Evolutionary conservation across 139 green algal genomes (phyloP).

Genomic region (Micractinium conductrix): DNA sequence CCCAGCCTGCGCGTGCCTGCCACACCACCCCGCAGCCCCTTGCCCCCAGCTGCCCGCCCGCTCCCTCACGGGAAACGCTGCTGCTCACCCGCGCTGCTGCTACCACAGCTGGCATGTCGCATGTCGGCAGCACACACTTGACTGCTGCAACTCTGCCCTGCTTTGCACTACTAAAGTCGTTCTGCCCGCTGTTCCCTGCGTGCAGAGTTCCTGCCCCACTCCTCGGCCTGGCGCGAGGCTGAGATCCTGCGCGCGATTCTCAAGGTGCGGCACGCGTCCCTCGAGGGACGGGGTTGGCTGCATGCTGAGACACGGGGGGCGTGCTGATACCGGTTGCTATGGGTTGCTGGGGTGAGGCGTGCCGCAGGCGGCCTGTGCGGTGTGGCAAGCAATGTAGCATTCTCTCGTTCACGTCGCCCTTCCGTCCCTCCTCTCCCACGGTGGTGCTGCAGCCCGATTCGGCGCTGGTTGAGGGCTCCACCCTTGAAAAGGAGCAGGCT

Average conservation of each 20-base stretch:
- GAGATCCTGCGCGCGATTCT: conserved; percentile 46
- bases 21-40: background rate
- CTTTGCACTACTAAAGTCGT: background rate
- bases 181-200: background rate
- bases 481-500: background rate
- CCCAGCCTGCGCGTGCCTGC: too few relatives aligned
- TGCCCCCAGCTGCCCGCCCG: too few relatives aligned
- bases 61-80: too few relatives aligned
- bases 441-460: conserved; percentile 31
- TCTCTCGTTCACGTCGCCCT: too few relatives aligned
- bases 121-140: background rate
- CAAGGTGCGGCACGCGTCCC: too few relatives aligned
- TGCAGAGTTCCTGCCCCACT: conserved; percentile 54
- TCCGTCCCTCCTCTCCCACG: too few relatives aligned
- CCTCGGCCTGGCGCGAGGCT: conserved; percentile 51
- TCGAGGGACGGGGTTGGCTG: too few relatives aligned
- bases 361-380: too few relatives aligned
- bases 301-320: too few relatives aligned
- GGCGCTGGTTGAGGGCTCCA: conserved; percentile 21
- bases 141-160: background rate
- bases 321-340: too few relatives aligned
- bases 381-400: too few relatives aligned
- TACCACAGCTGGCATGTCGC: background rate
- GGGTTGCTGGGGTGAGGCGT: too few relatives aligned
- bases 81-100: background rate